phyloP scores from a whole-genome alignment of 2,329 filamentous ascomycete species.

The Aspergillus transmontanensis region DNA sequence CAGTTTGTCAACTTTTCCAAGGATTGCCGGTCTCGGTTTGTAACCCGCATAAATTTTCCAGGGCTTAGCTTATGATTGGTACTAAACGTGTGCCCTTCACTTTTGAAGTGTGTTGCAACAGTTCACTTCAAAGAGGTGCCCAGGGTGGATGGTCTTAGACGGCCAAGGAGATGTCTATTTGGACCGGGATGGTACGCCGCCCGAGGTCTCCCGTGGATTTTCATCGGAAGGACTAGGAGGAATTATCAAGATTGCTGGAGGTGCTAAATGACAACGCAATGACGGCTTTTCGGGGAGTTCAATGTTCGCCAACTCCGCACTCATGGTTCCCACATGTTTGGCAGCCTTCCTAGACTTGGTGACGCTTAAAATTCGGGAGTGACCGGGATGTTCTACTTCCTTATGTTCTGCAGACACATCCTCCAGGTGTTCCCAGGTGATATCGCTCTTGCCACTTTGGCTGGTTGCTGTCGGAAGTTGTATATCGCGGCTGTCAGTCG shows the following conservation, averaged over 20 bases:
- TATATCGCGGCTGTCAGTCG: not conserved
- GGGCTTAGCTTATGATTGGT: not conserved
- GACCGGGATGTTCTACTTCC: not conserved
- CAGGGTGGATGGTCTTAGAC: not conserved
- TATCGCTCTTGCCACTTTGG: conserved; percentile 11
- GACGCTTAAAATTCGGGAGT: not conserved
- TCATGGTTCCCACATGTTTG: not conserved
- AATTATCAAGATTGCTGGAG: not conserved
- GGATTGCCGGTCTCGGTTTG: not conserved
- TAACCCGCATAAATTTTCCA: no score
- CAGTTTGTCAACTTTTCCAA: not conserved
- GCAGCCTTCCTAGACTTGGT: not conserved
- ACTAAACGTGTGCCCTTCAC: not conserved
- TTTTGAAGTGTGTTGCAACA: not conserved
- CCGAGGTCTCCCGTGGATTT: not conserved
- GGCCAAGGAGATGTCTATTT: not conserved
- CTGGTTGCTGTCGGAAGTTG: not conserved
- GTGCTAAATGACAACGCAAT: not conserved
- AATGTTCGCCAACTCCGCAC: not conserved
- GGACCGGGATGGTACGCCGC: not conserved
- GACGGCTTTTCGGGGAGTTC: not conserved
- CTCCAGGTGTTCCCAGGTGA: conserved; percentile 20
- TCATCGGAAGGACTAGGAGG: not conserved
- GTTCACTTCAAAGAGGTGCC: not conserved
- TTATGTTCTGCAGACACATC: not conserved